Evolutionary conservation across 2,329 filamentous ascomycete species (phyloP).

Genomic region (Mycosphaerelloides madeirae): DNA sequence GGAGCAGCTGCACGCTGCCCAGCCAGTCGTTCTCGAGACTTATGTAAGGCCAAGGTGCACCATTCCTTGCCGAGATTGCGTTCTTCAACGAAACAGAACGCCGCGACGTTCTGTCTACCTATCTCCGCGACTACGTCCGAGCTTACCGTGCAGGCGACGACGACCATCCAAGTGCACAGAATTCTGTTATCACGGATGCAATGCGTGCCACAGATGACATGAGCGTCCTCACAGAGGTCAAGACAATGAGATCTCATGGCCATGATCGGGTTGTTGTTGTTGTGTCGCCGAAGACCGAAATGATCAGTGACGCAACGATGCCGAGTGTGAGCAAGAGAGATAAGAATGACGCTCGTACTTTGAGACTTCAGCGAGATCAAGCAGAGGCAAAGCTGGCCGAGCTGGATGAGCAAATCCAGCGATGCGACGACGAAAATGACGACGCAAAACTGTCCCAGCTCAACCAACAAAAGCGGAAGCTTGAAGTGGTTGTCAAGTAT

Average conservation of each 20-base stretch:
- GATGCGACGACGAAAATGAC: neutral
- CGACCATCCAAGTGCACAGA: constrained; percentile 2
- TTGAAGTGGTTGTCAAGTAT: neutral
- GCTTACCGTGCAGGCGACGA: constrained; percentile 1
- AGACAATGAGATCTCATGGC: neutral
- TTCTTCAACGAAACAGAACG: constrained; percentile 14
- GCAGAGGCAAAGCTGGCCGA: neutral
- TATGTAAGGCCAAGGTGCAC: constrained; percentile 10
- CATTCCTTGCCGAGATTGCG: constrained; percentile 17
- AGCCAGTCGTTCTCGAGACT: constrained; percentile 12
- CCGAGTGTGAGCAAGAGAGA: neutral
- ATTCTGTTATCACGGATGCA: neutral
- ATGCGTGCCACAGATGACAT: constrained; percentile 12
- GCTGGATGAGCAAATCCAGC: neutral
- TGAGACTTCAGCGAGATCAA: neutral
- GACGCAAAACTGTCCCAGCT: neutral
- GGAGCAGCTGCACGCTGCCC: constrained; percentile 19
- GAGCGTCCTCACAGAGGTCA: neutral
- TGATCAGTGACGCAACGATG: neutral
- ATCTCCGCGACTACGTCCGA: constrained; percentile 9
- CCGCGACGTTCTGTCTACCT: constrained; percentile 5
- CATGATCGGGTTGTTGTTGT: neutral
- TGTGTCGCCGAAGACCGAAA: neutral
- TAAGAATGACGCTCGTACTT: neutral
- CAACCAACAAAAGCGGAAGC: neutral